A percentile compares a stretch with the other conserved stretches of the same genome.
Evolutionary conservation across 345 rosid genomes (phyloP).

Genomic region (Brassica carinata): DNA sequence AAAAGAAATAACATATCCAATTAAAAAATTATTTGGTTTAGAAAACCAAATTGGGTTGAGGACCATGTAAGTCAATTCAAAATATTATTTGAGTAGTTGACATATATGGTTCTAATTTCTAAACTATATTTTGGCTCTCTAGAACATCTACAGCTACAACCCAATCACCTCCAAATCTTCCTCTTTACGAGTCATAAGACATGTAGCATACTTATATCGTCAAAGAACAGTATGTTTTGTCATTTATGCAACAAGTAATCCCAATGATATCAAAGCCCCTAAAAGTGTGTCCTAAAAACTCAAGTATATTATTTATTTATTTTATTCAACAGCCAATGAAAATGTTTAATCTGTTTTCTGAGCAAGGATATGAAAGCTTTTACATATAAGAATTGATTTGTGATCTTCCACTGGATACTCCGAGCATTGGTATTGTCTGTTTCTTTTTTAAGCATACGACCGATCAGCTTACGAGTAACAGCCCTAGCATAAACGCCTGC

Average conservation of each 20-base stretch:
- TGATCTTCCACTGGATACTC: slow-evolving; percentile 59
- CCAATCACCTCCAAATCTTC: no score
- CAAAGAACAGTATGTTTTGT: neutral
- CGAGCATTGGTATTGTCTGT: slow-evolving; percentile 50
- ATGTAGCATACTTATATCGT: neutral
- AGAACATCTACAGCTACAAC: no score
- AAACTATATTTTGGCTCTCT: no score
- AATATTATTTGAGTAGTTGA: no score
- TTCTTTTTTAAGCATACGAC: slow-evolving; percentile 63
- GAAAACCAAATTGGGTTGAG: no score
- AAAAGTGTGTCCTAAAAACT: slow-evolving; percentile 25
- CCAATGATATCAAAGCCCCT: neutral
- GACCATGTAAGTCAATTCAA: no score
- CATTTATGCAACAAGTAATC: slow-evolving; percentile 4
- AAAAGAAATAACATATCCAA: no score
- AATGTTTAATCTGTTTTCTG: neutral
- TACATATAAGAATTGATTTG: slow-evolving; percentile 44
- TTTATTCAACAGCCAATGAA: slow-evolving; percentile 6
- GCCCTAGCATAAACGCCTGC: slow-evolving; percentile 59
- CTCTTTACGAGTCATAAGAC: neutral
- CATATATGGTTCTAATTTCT: no score
- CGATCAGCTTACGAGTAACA: slow-evolving; percentile 64
- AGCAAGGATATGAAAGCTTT: slow-evolving; percentile 19
- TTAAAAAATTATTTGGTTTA: no score
- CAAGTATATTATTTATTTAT: neutral